phyloP scores from a whole-genome alignment of 192 early-diverging fungal genomes.

The Geosiphon pyriformis region DNA sequence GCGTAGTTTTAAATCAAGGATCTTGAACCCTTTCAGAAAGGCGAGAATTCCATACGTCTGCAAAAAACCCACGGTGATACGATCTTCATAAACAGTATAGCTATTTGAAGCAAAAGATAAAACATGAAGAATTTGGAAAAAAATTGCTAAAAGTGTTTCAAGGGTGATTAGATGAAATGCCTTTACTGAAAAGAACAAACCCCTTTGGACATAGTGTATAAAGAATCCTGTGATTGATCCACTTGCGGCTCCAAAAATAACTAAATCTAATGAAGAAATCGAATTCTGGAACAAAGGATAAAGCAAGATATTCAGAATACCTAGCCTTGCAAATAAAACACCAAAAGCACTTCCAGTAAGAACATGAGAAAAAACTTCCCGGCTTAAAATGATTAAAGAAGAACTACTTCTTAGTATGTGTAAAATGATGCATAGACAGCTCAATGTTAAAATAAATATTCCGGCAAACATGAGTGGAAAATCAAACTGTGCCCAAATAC shows the following conservation, averaged over 20 bases:
- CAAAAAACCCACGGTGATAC: constrained; percentile 52
- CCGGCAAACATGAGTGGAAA: constrained; percentile 70
- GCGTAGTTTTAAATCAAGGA: constrained; percentile 28
- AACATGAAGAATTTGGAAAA: constrained; percentile 51
- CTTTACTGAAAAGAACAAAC: neutral
- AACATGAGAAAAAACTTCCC: constrained; percentile 27
- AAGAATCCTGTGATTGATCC: constrained; percentile 37
- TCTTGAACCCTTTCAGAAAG: constrained; percentile 31
- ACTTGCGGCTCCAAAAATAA: constrained; percentile 29
- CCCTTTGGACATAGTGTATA: constrained; percentile 6
- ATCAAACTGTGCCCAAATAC: constrained; percentile 93
- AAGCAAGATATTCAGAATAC: constrained; percentile 23
- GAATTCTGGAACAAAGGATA: constrained; percentile 22
- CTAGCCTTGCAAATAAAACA: constrained; percentile 19
- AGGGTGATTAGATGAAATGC: constrained; percentile 1
- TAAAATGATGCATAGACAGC: constrained; percentile 31
- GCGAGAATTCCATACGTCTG: constrained; percentile 58
- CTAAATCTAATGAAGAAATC: constrained; percentile 29
- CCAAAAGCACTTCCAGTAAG: constrained; percentile 19
- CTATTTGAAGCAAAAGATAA: constrained; percentile 81
- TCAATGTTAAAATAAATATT: constrained; percentile 47
- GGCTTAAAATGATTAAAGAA: constrained; percentile 22
- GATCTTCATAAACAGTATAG: constrained; percentile 86
- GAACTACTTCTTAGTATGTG: constrained; percentile 25
- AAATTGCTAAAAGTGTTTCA: constrained; percentile 34